These are phyloP conservation scores for Russula sp. DNA, from an alignment of 768 basidiomycete species.

Conservation along the genomic window DNA sequence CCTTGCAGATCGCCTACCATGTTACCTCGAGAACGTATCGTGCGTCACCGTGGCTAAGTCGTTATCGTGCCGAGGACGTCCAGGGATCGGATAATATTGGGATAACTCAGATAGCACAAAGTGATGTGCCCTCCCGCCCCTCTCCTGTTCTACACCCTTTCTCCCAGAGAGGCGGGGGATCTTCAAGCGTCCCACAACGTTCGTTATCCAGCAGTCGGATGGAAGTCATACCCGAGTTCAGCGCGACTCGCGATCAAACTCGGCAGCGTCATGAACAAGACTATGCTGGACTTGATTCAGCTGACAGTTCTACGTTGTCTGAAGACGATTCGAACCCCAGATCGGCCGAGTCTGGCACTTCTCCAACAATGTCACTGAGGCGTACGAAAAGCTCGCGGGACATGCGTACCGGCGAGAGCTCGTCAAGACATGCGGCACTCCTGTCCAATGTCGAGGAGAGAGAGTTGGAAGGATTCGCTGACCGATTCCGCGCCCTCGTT, in stretches of 20 bases:
- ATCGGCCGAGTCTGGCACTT: conserved; percentile 9
- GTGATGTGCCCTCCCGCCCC: conserved; percentile 3
- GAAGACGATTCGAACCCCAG: conserved; percentile 11
- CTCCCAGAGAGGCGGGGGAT: not conserved
- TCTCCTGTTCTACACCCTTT: not conserved
- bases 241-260: not conserved
- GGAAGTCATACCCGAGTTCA: conserved; percentile 19
- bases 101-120: not conserved
- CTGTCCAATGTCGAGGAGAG: conserved; percentile 26
- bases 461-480: conserved; percentile 40
- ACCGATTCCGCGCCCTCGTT: conserved; percentile 47
- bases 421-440: not conserved
- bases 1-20: conserved; percentile 8
- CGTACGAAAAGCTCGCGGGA: conserved; percentile 9
- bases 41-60: not conserved
- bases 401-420: not conserved
- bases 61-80: conserved; percentile 3
- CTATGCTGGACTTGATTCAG: not conserved
- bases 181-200: not conserved
- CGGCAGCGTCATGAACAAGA: not conserved
- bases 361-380: not conserved
- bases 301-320: conserved; percentile 13
- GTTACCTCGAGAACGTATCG: not conserved
- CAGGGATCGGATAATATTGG: conserved; percentile 1
- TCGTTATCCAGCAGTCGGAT: conserved; percentile 15